Percentiles rank a stretch among this genome's conserved stretches.
phyloP scores from a whole-genome alignment of 2,329 filamentous ascomycete species.

The Pseudocercospora eumusae region DNA sequence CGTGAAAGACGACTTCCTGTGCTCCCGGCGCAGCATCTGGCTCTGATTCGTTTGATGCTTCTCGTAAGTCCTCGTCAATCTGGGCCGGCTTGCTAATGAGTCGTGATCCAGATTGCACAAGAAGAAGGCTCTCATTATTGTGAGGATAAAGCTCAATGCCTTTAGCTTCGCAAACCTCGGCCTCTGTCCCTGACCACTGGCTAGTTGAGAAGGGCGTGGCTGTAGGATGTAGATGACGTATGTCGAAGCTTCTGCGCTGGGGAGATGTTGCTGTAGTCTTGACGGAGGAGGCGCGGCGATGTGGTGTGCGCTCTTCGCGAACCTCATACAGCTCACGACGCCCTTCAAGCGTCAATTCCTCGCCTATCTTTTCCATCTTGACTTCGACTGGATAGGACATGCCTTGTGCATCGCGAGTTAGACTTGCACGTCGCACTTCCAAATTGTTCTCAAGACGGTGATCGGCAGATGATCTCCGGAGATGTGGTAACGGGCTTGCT shows the following conservation, averaged over 20 bases:
- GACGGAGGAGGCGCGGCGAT: slow-evolving; percentile 22
- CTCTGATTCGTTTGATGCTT: slow-evolving; percentile 1
- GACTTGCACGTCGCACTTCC: slow-evolving; percentile 27
- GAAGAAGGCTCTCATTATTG: slow-evolving; percentile 63
- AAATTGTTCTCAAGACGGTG: slow-evolving; percentile 26
- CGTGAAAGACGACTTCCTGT: slow-evolving; percentile 22
- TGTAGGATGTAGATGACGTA: slow-evolving; percentile 28
- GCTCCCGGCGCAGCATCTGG: slow-evolving; percentile 14
- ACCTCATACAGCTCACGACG: neutral
- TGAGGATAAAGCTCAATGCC: slow-evolving; percentile 63
- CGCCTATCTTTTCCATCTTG: slow-evolving; percentile 15
- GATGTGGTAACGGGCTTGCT: slow-evolving; percentile 14
- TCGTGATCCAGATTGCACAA: slow-evolving; percentile 56
- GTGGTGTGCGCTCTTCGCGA: slow-evolving; percentile 7
- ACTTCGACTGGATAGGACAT: slow-evolving; percentile 12
- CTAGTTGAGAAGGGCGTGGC: slow-evolving; percentile 33
- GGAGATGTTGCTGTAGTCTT: slow-evolving; percentile 24
- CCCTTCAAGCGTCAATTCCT: slow-evolving; percentile 12
- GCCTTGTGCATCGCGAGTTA: slow-evolving; percentile 19
- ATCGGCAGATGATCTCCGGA: slow-evolving; percentile 28
- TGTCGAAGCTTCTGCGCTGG: slow-evolving; percentile 30
- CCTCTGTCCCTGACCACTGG: slow-evolving; percentile 35
- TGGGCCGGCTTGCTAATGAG: neutral
- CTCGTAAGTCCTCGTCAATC: slow-evolving; percentile 8
- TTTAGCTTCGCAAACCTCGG: slow-evolving; percentile 62